A percentile compares a stretch with the other conserved stretches of the same genome.
Conservation (phyloP, 345 rosid species). For the Gossypium bickii region DNA sequence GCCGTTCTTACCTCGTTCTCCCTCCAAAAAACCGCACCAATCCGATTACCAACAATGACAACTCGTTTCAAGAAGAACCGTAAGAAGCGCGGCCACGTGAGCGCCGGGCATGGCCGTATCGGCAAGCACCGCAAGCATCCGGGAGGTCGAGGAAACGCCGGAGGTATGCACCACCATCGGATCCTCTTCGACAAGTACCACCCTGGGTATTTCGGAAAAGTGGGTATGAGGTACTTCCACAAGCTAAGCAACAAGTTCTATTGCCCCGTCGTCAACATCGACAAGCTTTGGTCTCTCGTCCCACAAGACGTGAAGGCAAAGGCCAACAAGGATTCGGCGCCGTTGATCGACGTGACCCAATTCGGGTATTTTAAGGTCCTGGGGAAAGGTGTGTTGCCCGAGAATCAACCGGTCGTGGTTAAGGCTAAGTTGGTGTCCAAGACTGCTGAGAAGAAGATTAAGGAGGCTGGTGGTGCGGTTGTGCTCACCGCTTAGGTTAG, state of each 20-base stretch:
- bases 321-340: constrained; percentile 51
- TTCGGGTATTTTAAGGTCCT: constrained; percentile 75
- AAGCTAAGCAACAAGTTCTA: constrained; percentile 68
- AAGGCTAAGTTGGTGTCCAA: constrained; percentile 71
- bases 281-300: constrained; percentile 70
- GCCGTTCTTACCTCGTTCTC: neutral
- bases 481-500: constrained; percentile 59
- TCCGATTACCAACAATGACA: constrained; percentile 29
- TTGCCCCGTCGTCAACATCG: constrained; percentile 77
- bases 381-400: constrained; percentile 68
- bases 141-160: constrained; percentile 83
- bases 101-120: constrained; percentile 75
- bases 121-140: constrained; percentile 83
- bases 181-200: constrained; percentile 91
- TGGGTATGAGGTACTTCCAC: constrained; percentile 84
- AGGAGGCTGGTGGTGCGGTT: constrained; percentile 75
- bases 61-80: constrained; percentile 76
- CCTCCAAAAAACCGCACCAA: neutral
- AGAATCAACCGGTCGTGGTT: constrained; percentile 59
- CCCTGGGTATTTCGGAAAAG: constrained; percentile 79
- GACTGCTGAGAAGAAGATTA: constrained; percentile 73
- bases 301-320: constrained; percentile 60
- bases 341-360: constrained; percentile 62
- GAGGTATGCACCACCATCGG: constrained; percentile 87
- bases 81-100: constrained; percentile 86